Evolutionary conservation across 495 filamentous ascomycete species (phyloP), one percentile per base, ranked within the genome.

Genomic region (Aspergillus sparsus): DNA sequence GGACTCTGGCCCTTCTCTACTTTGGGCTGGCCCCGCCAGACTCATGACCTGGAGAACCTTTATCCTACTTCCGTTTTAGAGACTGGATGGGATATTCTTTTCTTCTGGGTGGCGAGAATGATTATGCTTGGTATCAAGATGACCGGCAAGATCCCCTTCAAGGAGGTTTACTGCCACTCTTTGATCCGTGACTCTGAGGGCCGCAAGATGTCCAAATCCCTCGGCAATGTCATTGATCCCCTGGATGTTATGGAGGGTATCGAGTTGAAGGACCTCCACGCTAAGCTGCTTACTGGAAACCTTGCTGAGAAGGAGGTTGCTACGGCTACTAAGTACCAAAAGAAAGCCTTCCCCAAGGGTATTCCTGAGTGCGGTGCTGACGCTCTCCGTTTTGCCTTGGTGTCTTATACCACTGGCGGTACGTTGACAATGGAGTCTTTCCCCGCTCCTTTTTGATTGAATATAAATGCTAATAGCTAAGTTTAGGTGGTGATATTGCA

Each of bases 281-380:
- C 83, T 36, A 92, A 92, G 75, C 78, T 92, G 6, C 71, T 80
- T 12, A 50, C 72, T 4, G 90, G 90, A 67, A 93, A 93, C 70
- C 78, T 93, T 37, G 85, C 85, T 58, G 85, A 86, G 2, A 89
- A 86, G 66, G 89, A 93, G 74, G 74, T 92, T 58, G 83, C 83
- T 41, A 83, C 79, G 56, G 89, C 89, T 18, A 86, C 80, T 60
- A 89, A 86, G 72, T 92, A 89, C 66, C 89, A 92, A 68, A 89
- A 91, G 77, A 85, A 85, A 18, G 84, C 88, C 4, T 92, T 93
- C 79, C 80, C 83, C 34, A 83, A 88, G 55, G 91, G 91, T 62
- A 94, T 96, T 42, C 91, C 91, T 2, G 88, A 96, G 76, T 93
- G 90, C 65, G 91, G 91, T 62, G 85, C 89, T 53, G 91, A 96